Conservation (phyloP, 2,329 filamentous ascomycete genomes). For the Neofusicoccum sp. region DNA sequence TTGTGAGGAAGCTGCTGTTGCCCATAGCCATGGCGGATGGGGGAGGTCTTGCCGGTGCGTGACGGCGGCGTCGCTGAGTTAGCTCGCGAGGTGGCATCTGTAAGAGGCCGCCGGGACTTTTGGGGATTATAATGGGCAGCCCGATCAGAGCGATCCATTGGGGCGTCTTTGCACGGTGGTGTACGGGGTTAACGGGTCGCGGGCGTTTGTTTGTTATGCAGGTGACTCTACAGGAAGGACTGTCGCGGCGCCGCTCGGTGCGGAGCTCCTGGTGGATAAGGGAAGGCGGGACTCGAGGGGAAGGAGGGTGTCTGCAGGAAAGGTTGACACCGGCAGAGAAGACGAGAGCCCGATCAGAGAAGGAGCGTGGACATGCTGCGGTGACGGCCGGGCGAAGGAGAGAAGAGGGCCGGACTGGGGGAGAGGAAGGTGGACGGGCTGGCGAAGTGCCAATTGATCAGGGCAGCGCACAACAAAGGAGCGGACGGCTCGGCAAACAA, state of each 20-base stretch:
- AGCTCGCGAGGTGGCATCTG: conserved; percentile 33
- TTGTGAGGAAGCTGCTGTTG: conserved; percentile 39
- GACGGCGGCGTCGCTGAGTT: conserved; percentile 27
- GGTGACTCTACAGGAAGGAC: not conserved
- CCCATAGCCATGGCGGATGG: not conserved
- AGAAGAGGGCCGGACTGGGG: not conserved
- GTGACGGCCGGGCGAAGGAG: not conserved
- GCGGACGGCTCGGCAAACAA: conserved; percentile 19
- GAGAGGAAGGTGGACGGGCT: not conserved
- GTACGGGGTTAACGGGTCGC: not conserved
- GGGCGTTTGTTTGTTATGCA: not conserved
- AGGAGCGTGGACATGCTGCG: not conserved
- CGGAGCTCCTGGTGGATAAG: not conserved
- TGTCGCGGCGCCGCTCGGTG: not conserved
- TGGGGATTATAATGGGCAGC: conserved; percentile 29
- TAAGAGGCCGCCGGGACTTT: conserved; percentile 32
- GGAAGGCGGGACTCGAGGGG: not conserved
- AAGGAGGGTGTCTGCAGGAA: not conserved
- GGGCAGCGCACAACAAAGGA: conserved; percentile 6
- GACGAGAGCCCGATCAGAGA: not conserved
- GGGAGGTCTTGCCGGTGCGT: not conserved
- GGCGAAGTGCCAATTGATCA: conserved; percentile 2
- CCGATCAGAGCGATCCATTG: conserved; percentile 30
- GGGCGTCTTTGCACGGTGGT: conserved; percentile 1
- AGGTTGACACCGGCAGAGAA: not conserved